phyloP scores from a whole-genome alignment of 441 rosid species.

The Syzygium syzygioides region DNA sequence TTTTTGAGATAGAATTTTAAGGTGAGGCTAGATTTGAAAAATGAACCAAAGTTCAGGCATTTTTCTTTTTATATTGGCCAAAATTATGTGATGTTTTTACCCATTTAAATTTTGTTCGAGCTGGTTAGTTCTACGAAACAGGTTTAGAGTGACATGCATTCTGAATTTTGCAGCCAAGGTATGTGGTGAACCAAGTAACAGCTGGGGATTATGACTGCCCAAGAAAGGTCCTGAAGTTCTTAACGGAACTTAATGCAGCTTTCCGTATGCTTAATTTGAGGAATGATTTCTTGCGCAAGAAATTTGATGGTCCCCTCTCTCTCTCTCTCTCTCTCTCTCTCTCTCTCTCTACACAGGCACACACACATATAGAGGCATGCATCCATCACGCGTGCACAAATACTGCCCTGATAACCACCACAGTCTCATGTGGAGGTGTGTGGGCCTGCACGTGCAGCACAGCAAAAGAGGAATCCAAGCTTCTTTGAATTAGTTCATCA shows the following conservation, averaged over 20 bases:
- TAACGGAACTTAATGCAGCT: conserved; percentile 85
- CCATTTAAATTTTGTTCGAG: not conserved
- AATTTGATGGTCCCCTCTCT: conserved; percentile 58
- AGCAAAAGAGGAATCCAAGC: not conserved
- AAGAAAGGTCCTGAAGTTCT: conserved; percentile 74
- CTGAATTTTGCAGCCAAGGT: conserved; percentile 65
- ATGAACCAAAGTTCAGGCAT: not conserved
- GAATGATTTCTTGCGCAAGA: conserved; percentile 93
- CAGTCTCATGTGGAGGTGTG: not conserved
- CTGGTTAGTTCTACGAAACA: not conserved
- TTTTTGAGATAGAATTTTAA: not conserved
- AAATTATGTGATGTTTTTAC: not conserved
- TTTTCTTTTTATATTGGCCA: not conserved
- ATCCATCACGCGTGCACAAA: not conserved
- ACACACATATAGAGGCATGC: not conserved
- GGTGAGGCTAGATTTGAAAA: not conserved
- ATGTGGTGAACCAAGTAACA: conserved; percentile 87
- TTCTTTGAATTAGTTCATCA: not conserved
- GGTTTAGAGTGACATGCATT: not conserved
- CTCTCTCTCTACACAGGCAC: not conserved
- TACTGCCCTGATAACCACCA: not conserved
- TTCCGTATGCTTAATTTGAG: conserved; percentile 95
- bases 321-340: not conserved
- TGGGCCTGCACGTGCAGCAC: not conserved
- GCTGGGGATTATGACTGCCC: conserved; percentile 95